Percentiles rank a stretch among this genome's conserved stretches.
Evolutionary conservation across 768 basidiomycete genomes (phyloP).

Genomic region (Lactifluus rugatus): DNA sequence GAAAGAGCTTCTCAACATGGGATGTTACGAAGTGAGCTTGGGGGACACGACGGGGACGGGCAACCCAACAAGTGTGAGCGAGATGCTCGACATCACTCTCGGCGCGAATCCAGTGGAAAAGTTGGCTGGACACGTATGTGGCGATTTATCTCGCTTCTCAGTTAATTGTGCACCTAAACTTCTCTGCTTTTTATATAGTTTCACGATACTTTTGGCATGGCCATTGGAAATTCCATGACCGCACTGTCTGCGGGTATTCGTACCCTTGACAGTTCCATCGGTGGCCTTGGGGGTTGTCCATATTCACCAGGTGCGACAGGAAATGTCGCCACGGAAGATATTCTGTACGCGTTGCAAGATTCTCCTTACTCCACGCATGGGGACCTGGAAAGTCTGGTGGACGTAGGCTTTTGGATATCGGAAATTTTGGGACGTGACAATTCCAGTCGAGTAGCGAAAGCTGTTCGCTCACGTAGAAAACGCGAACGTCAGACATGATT

Average conservation of each 20-base stretch:
- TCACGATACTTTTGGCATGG: constrained; percentile 87
- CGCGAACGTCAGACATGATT: constrained; percentile 31
- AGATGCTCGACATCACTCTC: constrained; percentile 63
- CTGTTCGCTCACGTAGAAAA: constrained; percentile 45
- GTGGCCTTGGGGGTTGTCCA: constrained; percentile 90
- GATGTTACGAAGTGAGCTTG: constrained; percentile 87
- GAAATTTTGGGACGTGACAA: constrained; percentile 54
- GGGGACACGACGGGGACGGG: constrained; percentile 90
- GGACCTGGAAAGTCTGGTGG: constrained; percentile 59
- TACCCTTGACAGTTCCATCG: constrained; percentile 77
- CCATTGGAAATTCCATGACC: constrained; percentile 62
- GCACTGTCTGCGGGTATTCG: constrained; percentile 67
- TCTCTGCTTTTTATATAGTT: constrained; percentile 38
- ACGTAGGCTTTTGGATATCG: constrained; percentile 79
- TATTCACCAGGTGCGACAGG: constrained; percentile 95
- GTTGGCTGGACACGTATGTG: constrained; percentile 63
- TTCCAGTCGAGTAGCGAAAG: constrained; percentile 69
- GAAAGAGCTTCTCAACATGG: constrained; percentile 71
- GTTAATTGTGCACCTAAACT: not conserved
- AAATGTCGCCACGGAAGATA: constrained; percentile 89
- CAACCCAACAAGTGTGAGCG: constrained; percentile 55
- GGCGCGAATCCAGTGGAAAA: constrained; percentile 48
- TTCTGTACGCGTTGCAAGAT: constrained; percentile 70
- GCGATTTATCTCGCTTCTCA: not conserved
- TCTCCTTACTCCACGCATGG: constrained; percentile 50